Percentiles rank a stretch among this genome's conserved stretches.
These are phyloP conservation scores for Hypoxylon sp. DNA, from an alignment of 2,329 filamentous ascomycete genomes.

Conservation along the genomic window DNA sequence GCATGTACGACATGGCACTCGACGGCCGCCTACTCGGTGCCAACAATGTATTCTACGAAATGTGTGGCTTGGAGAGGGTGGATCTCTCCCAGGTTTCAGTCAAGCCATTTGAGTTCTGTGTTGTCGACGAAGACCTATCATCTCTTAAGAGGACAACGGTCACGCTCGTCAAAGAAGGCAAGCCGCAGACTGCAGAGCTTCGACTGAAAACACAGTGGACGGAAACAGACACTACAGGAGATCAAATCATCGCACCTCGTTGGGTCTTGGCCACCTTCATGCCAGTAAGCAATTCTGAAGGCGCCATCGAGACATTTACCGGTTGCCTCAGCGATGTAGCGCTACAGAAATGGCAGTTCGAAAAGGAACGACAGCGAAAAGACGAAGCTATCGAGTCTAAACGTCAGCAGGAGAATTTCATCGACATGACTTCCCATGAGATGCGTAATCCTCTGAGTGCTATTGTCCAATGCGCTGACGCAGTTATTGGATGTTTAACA, in stretches of 20 bases:
- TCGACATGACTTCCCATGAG: constrained; percentile 81
- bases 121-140: constrained; percentile 62
- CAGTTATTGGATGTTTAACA: constrained; percentile 70
- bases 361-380: constrained; percentile 59
- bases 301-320: constrained; percentile 63
- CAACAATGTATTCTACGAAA: constrained; percentile 68
- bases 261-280: constrained; percentile 67
- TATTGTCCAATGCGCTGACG: constrained; percentile 81
- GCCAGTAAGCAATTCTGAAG: constrained; percentile 64
- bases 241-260: constrained; percentile 61
- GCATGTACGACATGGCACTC: constrained; percentile 69
- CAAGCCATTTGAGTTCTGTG: constrained; percentile 62
- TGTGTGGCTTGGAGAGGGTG: constrained; percentile 64
- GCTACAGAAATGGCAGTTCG: constrained; percentile 66
- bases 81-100: constrained; percentile 58
- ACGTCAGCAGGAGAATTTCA: constrained; percentile 84
- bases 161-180: constrained; percentile 59
- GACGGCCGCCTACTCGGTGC: constrained; percentile 65
- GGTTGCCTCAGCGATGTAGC: constrained; percentile 67
- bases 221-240: constrained; percentile 62
- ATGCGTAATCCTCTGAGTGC: constrained; percentile 81
- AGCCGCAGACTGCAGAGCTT: constrained; percentile 63
- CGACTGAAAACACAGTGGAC: constrained; percentile 64
- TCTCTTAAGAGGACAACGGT: constrained; percentile 59
- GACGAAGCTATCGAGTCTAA: constrained; percentile 72